Evolutionary conservation across 352 stramenopile genomes (phyloP).

Genomic region (Achlya hypogyna): DNA sequence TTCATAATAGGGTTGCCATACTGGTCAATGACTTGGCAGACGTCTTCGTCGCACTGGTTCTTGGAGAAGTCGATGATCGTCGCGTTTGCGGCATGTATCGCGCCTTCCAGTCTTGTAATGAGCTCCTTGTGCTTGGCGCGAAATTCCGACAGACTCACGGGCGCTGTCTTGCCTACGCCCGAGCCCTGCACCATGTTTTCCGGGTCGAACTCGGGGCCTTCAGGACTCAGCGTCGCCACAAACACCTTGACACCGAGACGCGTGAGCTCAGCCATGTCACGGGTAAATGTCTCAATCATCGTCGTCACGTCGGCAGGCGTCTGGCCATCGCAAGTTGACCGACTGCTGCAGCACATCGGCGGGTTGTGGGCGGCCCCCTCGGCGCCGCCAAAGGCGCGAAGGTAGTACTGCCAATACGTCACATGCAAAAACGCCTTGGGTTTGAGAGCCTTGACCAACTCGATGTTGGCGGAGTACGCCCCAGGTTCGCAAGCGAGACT

Average conservation of each 20-base stretch:
- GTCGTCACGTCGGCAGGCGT: not conserved
- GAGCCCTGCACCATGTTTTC: conserved; percentile 13
- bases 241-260: conserved; percentile 16
- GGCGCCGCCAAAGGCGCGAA: no score
- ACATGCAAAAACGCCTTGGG: conserved; percentile 17
- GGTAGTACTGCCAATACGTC: no score
- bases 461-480: not conserved
- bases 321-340: conserved; percentile 8
- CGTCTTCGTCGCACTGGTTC: conserved; percentile 19
- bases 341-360: conserved; percentile 4
- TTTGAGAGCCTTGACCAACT: not conserved
- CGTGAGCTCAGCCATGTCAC: not conserved
- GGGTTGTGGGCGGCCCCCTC: no score
- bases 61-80: conserved; percentile 20
- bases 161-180: not conserved
- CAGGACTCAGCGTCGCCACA: conserved; percentile 15
- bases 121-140: not conserved
- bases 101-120: conserved; percentile 9
- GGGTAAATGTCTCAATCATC: not conserved
- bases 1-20: conserved; percentile 11
- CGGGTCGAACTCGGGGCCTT: conserved; percentile 12
- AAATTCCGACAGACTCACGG: conserved; percentile 1
- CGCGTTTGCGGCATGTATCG: not conserved
- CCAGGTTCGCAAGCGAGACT: not conserved
- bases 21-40: conserved; percentile 9